Evolutionary conservation across 2,329 filamentous ascomycete species (phyloP).

Genomic region (Penicillium italicum): DNA sequence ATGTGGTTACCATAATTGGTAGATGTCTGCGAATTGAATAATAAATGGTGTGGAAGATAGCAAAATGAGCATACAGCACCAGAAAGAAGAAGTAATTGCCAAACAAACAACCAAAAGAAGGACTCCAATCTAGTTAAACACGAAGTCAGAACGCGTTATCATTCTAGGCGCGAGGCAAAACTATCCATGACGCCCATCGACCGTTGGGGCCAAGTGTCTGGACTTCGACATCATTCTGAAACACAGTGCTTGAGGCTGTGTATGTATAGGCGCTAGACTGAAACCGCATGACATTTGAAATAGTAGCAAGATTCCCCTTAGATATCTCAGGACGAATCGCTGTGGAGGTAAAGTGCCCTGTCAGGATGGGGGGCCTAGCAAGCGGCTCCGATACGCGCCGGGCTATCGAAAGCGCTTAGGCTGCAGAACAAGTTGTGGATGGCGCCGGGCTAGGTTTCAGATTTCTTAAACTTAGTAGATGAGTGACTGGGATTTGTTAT

Average conservation of each 20-base stretch:
- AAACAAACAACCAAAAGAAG: background rate
- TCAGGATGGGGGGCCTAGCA: constrained; percentile 8
- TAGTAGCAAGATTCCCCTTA: background rate
- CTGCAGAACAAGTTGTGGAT: constrained; percentile 2
- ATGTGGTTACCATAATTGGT: constrained; percentile 26
- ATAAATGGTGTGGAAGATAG: background rate
- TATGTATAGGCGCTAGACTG: constrained; percentile 29
- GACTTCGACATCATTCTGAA: constrained; percentile 17
- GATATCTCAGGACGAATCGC: constrained; percentile 5
- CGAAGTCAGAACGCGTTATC: constrained; percentile 4
- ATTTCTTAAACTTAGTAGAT: background rate
- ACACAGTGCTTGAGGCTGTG: constrained; percentile 20
- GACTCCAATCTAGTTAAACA: constrained; percentile 16
- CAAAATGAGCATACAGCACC: background rate
- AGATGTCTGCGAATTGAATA: background rate
- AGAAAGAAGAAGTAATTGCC: constrained; percentile 8
- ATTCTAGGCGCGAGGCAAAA: constrained; percentile 16
- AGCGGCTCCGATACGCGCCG: constrained; percentile 23
- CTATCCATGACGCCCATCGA: constrained; percentile 11
- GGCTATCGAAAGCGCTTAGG: constrained; percentile 19
- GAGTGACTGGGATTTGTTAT: background rate
- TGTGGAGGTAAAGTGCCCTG: constrained; percentile 7
- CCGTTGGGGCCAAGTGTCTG: constrained; percentile 7
- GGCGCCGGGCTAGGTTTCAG: constrained; percentile 11
- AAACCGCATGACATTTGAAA: constrained; percentile 24